Conservation (phyloP, 2,329 filamentous ascomycete genomes). For the Trichoderma asperellum region DNA sequence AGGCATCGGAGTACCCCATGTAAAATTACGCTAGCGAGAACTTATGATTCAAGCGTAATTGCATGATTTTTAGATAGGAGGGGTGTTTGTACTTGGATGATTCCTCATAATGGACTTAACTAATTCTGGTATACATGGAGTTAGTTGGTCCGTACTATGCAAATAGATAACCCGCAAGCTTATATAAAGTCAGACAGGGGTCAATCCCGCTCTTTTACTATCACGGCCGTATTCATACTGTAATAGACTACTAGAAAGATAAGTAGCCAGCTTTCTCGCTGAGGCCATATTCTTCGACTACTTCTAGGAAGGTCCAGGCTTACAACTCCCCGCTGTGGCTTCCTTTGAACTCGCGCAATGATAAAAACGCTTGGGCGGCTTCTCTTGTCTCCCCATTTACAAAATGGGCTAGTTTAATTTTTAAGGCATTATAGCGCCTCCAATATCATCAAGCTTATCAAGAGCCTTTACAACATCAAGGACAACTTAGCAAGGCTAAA, state of each 20-base stretch:
- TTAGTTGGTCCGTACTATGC: neutral
- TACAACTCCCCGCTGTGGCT: neutral
- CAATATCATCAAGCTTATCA: too few species aligned
- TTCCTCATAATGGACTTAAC: neutral
- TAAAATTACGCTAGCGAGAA: neutral
- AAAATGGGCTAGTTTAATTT: slow-evolving; percentile 15
- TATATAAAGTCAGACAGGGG: neutral
- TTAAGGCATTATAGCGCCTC: slow-evolving; percentile 16
- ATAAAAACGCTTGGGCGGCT: neutral
- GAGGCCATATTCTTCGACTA: neutral
- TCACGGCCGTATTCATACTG: neutral
- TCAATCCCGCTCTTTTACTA: neutral
- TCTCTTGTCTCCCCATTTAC: neutral
- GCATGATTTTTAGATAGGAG: neutral
- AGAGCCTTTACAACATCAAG: too few species aligned
- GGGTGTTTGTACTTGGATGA: neutral
- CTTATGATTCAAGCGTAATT: neutral
- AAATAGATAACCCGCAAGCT: neutral
- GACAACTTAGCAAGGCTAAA: too few species aligned
- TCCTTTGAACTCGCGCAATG: neutral
- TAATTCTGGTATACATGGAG: neutral
- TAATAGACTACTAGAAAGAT: neutral
- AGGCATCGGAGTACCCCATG: slow-evolving; percentile 8
- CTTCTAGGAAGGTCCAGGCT: neutral
- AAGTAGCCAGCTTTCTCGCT: neutral